A percentile compares a stretch with the other conserved stretches of the same genome.
phyloP scores from a whole-genome alignment of 257 asterid species.

The Eustoma russellianum region DNA sequence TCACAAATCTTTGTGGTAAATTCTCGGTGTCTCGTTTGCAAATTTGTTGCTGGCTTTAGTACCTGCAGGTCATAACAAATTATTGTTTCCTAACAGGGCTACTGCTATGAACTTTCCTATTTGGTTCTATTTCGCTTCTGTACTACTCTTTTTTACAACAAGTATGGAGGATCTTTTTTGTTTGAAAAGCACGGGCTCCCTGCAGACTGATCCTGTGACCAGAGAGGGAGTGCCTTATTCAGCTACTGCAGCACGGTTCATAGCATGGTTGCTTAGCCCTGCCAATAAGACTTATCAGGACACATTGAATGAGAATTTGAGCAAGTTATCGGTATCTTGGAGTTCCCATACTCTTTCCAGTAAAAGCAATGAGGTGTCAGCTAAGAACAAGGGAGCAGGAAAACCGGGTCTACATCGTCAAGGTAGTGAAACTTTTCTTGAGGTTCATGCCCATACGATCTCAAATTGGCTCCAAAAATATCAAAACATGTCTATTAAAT shows the following conservation, averaged over 20 bases:
- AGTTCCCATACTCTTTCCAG: slow-evolving; percentile 18
- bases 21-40: slow-evolving; percentile 12
- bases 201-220: slow-evolving; percentile 16
- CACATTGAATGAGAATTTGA: slow-evolving; percentile 33
- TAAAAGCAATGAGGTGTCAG: slow-evolving; percentile 18
- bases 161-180: slow-evolving; percentile 14
- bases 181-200: slow-evolving; percentile 14
- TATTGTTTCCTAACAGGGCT: slow-evolving; percentile 38
- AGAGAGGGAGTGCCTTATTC: slow-evolving; percentile 24
- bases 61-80: neutral
- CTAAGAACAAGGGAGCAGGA: slow-evolving; percentile 19
- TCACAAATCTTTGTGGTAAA: slow-evolving; percentile 61
- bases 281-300: slow-evolving; percentile 28
- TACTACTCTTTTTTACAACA: slow-evolving; percentile 41
- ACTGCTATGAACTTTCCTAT: slow-evolving; percentile 55
- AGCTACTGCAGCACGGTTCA: slow-evolving; percentile 44
- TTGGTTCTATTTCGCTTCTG: slow-evolving; percentile 64
- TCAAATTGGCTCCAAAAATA: slow-evolving; percentile 51
- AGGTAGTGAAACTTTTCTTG: slow-evolving; percentile 13
- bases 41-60: slow-evolving; percentile 15
- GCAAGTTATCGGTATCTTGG: slow-evolving; percentile 37
- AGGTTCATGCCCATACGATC: slow-evolving; percentile 23
- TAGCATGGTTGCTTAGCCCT: slow-evolving; percentile 71
- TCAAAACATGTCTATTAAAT: slow-evolving; percentile 21
- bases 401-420: slow-evolving; percentile 17